phyloP scores from a whole-genome alignment of 768 basidiomycete species.

The Calocybe cyanea region DNA sequence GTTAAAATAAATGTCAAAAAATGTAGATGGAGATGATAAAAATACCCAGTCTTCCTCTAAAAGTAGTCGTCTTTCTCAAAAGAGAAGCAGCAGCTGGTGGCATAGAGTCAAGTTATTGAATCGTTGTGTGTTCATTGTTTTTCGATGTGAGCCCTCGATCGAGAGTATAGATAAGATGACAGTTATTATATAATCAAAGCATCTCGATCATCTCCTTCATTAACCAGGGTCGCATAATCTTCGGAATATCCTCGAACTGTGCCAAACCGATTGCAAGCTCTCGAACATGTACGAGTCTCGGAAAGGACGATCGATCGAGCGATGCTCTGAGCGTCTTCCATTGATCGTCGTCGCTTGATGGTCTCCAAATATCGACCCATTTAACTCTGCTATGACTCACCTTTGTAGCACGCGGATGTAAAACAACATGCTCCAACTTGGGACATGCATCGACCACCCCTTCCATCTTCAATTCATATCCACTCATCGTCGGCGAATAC shows the following conservation, averaged over 20 bases:
- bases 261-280: constrained; percentile 7
- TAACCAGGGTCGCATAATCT: constrained; percentile 1
- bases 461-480: constrained; percentile 3
- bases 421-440: constrained; percentile 11
- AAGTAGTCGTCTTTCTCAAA: constrained; percentile 65
- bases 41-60: constrained; percentile 60
- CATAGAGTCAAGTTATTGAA: too few species aligned
- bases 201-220: neutral
- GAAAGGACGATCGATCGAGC: neutral
- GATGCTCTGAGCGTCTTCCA: constrained; percentile 2
- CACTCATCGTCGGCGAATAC: neutral
- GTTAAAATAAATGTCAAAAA: too few species aligned
- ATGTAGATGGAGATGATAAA: too few species aligned
- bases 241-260: constrained; percentile 5
- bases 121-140: too few species aligned
- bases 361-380: constrained; percentile 10
- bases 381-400: constrained; percentile 8
- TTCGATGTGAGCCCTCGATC: too few species aligned
- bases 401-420: constrained; percentile 3
- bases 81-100: too few species aligned
- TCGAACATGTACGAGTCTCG: constrained; percentile 2
- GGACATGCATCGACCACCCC: constrained; percentile 6
- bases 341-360: neutral
- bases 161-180: too few species aligned
- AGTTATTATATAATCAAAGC: too few species aligned